phyloP scores from a whole-genome alignment of 2,329 filamentous ascomycete species.

The Aspergillus pseudotamarii region DNA sequence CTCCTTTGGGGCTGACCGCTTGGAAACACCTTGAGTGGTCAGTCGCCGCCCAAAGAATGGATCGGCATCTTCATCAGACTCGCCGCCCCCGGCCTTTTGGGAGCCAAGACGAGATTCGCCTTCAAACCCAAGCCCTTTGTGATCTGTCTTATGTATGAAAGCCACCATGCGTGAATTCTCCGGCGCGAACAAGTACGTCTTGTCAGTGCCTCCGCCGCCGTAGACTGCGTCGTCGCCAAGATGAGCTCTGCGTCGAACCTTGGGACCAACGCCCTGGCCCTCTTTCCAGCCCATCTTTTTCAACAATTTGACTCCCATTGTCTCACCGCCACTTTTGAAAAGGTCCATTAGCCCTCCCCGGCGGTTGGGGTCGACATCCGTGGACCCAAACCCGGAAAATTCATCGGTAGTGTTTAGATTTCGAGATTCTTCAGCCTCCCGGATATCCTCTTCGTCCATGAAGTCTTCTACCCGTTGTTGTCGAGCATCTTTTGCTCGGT shows the following conservation, averaged over 20 bases:
- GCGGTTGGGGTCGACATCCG: slow-evolving; percentile 56
- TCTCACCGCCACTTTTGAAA: slow-evolving; percentile 73
- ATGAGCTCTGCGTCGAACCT: slow-evolving; percentile 72
- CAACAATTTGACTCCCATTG: slow-evolving; percentile 81
- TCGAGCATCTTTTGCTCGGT: slow-evolving; percentile 71
- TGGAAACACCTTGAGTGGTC: slow-evolving; percentile 36
- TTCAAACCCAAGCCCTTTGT: slow-evolving; percentile 51
- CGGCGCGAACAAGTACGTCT: slow-evolving; percentile 79
- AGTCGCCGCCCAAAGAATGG: slow-evolving; percentile 43
- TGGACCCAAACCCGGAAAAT: slow-evolving; percentile 76
- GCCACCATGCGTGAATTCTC: slow-evolving; percentile 70
- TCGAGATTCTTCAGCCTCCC: slow-evolving; percentile 78
- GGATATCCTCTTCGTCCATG: slow-evolving; percentile 97
- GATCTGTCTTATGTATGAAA: slow-evolving; percentile 48
- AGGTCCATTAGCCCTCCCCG: slow-evolving; percentile 68
- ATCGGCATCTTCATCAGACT: slow-evolving; percentile 31
- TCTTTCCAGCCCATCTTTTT: slow-evolving; percentile 95
- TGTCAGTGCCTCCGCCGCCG: slow-evolving; percentile 43
- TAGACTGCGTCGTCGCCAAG: slow-evolving; percentile 57
- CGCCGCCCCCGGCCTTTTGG: slow-evolving; percentile 16
- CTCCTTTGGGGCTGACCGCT: slow-evolving; percentile 56
- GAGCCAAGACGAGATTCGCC: slow-evolving; percentile 40
- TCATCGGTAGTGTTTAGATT: slow-evolving; percentile 71
- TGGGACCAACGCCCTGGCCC: slow-evolving; percentile 89
- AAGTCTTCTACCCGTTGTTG: slow-evolving; percentile 79